Conservation (phyloP, 1,284 basidiomycete genomes). For the Moniliophthora roreri region DNA sequence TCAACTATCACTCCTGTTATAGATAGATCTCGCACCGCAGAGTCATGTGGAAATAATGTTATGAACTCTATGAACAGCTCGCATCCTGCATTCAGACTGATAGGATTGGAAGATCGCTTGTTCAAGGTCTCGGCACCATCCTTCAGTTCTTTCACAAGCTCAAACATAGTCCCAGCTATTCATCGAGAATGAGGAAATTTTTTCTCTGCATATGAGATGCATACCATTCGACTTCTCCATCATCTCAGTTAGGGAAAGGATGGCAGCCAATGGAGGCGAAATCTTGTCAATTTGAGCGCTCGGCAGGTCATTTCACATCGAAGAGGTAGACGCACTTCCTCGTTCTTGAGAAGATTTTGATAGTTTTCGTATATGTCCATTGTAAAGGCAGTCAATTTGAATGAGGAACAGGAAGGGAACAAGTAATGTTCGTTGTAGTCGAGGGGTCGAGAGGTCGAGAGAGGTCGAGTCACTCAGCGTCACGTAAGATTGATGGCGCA, state of each 20-base stretch:
- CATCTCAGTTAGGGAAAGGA: constrained; percentile 78
- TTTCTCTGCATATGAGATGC: constrained; percentile 16
- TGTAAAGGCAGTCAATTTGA: neutral
- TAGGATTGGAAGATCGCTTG: constrained; percentile 69
- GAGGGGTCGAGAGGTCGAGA: too few relatives aligned
- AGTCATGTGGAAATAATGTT: constrained; percentile 82
- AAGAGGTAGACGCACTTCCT: constrained; percentile 47
- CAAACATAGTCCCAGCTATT: constrained; percentile 85
- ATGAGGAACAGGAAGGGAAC: too few relatives aligned
- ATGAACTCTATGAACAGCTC: constrained; percentile 90
- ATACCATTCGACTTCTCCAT: constrained; percentile 73
- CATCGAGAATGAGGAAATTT: constrained; percentile 6
- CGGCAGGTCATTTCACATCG: constrained; percentile 7
- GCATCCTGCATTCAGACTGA: constrained; percentile 87
- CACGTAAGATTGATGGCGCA: too few relatives aligned
- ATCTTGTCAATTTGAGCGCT: constrained; percentile 48
- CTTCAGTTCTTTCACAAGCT: constrained; percentile 82
- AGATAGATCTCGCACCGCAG: constrained; percentile 51
- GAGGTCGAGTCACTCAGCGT: too few relatives aligned
- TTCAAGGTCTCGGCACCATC: constrained; percentile 72
- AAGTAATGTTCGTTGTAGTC: too few relatives aligned
- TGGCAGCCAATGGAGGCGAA: constrained; percentile 86
- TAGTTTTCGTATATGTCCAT: constrained; percentile 64
- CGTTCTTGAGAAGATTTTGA: constrained; percentile 52
- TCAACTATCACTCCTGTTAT: constrained; percentile 7